Base-by-base conservation (phyloP, 192 early-diverging fungal genomes). In the Podila verticillata region DNA sequence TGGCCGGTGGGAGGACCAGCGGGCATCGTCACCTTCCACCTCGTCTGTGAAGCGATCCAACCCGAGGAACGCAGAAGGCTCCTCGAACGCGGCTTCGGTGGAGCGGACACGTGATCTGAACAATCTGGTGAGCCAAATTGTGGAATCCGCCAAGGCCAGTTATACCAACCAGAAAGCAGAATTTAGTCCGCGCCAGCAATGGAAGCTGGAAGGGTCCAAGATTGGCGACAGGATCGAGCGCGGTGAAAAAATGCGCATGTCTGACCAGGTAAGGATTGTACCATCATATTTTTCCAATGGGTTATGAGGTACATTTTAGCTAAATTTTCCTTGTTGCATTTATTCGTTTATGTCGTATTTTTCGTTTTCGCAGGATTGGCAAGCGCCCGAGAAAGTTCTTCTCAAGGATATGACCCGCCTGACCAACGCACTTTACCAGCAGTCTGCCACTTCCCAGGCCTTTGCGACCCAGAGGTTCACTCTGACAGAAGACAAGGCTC, bases 131-230 rank as follows among this genome's bases (percentile, higher is more conserved):
- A 69, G 81, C 29, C 89, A 88, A 63, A 87, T 90, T 39, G 73
- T 77, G 10, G 83, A 77, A 32, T 84, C 84, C 30, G 59, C 70
- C 31, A 83, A 83, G 35, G 80, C 86, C 28, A 65, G 65, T 4
- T 82, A 84, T 32, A 57, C 83, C 19, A 73, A 83, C 26, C 89
- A 90, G 68, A 73, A 87, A 31, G 88, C 84, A 0, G 75, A 84
- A 26, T 71, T 87, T 24, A 82, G 66, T 65, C 71, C 70, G 34
- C 65, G 63, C 5, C 75, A 84, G 34, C 57, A 81, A 12, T 70
- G 73, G 68, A 77, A 82, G 39, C 44, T 87, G 60, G 85, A 89
- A 13, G 63, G 82, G 19, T 84, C 83, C 10, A 80, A 77, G 13
- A 66, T 87, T 30, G 75, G 72, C n/a, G 74, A 73, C 26, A 49